These are phyloP conservation scores for Leccinum pachyderme DNA, from an alignment of 1,284 basidiomycete genomes.

Conservation along the genomic window DNA sequence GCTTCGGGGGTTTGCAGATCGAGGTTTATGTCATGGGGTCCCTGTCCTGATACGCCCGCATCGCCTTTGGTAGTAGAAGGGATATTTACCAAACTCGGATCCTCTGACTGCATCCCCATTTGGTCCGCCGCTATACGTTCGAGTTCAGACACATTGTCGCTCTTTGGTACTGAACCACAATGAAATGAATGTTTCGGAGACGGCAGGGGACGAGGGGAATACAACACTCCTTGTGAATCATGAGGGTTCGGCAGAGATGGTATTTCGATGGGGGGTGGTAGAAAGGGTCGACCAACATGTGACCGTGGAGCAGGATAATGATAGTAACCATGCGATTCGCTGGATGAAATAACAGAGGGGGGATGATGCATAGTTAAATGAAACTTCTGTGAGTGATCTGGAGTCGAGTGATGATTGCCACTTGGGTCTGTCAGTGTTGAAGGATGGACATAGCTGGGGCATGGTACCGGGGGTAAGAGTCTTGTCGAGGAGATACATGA, in stretches of 20 bases:
- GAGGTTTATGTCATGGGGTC: conserved; percentile 6
- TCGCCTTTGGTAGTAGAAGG: conserved; percentile 26
- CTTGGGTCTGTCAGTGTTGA: conserved; percentile 7
- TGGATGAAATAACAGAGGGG: conserved; percentile 52
- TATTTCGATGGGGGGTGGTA: conserved; percentile 22
- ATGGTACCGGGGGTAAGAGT: conserved; percentile 13
- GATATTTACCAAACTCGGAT: conserved; percentile 41
- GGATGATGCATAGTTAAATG: conserved; percentile 54
- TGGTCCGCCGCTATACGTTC: conserved; percentile 65
- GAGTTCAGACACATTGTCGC: conserved; percentile 58
- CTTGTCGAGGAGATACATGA: conserved; percentile 18
- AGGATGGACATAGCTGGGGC: conserved; percentile 5
- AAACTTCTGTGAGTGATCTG: conserved; percentile 54
- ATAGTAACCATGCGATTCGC: conserved; percentile 31
- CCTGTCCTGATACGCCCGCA: conserved; percentile 14
- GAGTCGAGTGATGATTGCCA: conserved; percentile 9
- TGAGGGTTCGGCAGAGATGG: conserved; percentile 29
- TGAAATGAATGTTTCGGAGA: conserved; percentile 33
- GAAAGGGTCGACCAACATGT: conserved; percentile 10
- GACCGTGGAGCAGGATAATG: conserved; percentile 28
- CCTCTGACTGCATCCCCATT: conserved; percentile 38
- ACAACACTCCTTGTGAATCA: conserved; percentile 25
- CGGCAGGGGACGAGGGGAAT: conserved; percentile 32
- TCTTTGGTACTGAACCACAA: conserved; percentile 44
- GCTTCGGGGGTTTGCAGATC: conserved; percentile 10